Evolutionary conservation across 148 eudicot species (phyloP).

Genomic region (Cornus controversa): DNA sequence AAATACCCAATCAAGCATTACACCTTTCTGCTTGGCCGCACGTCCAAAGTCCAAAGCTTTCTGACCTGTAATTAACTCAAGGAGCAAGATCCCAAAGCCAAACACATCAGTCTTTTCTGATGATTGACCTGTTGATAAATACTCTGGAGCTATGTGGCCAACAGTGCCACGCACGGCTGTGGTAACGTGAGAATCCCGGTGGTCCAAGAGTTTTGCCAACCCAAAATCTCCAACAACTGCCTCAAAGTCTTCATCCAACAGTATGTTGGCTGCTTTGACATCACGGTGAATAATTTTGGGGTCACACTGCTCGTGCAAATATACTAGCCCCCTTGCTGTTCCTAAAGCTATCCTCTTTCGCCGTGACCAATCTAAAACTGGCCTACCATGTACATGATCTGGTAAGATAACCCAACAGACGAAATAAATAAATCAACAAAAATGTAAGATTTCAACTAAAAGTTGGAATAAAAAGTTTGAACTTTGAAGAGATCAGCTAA

Average conservation of each 20-base stretch:
- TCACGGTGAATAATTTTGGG: constrained; percentile 93
- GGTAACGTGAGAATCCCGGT: constrained; percentile 82
- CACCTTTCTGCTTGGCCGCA: constrained; percentile 74
- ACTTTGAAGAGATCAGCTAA: neutral
- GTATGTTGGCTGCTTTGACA: constrained; percentile 92
- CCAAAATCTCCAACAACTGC: constrained; percentile 99
- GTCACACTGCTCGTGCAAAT: constrained; percentile 90
- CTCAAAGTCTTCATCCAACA: constrained; percentile 88
- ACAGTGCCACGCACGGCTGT: constrained; percentile 95
- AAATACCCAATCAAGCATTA: constrained; percentile 90
- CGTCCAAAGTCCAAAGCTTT: constrained; percentile 83
- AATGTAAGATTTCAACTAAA: neutral
- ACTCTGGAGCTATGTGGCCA: constrained; percentile 97
- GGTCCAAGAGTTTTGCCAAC: constrained; percentile 87
- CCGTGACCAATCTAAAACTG: constrained; percentile 83
- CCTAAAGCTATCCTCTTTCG: constrained; percentile 84
- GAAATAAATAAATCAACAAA: neutral
- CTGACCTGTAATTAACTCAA: constrained; percentile 88
- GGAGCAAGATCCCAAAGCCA: constrained; percentile 88
- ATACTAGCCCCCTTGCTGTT: constrained; percentile 82
- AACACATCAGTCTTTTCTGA: constrained; percentile 96
- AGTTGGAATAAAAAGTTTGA: no score
- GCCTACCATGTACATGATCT: constrained; percentile 67
- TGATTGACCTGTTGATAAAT: constrained; percentile 87
- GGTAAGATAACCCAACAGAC: constrained; percentile 15